A percentile compares a stretch with the other conserved stretches of the same genome.
phyloP scores from a whole-genome alignment of 345 rosid species.

The Aquilaria yunnanensis region DNA sequence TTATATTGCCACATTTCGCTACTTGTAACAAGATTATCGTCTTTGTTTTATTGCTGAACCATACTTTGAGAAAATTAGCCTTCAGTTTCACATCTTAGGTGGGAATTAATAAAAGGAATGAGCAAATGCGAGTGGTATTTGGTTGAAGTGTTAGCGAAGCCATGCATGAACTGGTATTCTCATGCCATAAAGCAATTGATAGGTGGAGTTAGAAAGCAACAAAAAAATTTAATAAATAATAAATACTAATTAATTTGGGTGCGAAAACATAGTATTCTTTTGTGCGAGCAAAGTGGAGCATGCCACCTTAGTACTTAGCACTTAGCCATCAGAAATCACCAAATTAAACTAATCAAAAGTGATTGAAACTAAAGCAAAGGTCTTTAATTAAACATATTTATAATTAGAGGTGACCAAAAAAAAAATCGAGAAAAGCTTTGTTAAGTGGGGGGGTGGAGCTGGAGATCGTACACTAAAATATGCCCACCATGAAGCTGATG shows the following conservation, averaged over 20 bases:
- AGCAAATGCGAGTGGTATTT: too few species aligned
- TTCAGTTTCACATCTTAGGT: too few species aligned
- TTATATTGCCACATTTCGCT: too few species aligned
- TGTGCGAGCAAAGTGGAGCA: slow-evolving; percentile 38
- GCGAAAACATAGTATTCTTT: slow-evolving; percentile 10
- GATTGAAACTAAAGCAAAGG: background rate
- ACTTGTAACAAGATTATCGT: too few species aligned
- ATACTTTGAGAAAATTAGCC: too few species aligned
- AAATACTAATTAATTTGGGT: background rate
- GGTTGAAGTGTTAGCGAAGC: too few species aligned
- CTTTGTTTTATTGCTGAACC: too few species aligned
- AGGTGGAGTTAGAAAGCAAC: slow-evolving; percentile 3
- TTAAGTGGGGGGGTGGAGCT: too few species aligned
- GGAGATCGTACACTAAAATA: too few species aligned
- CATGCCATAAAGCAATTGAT: slow-evolving; percentile 4
- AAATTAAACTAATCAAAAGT: background rate
- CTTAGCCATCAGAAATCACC: slow-evolving; percentile 21
- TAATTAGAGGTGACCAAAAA: slow-evolving; percentile 4
- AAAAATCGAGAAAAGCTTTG: too few species aligned
- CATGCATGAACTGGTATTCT: background rate
- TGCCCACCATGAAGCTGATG: slow-evolving; percentile 13
- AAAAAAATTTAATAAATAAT: slow-evolving; percentile 1
- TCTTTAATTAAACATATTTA: background rate
- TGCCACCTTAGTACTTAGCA: slow-evolving; percentile 33
- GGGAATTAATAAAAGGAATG: too few species aligned